These are phyloP conservation scores for Tuber calosporum DNA, from an alignment of 495 filamentous ascomycete genomes.

Conservation along the genomic window DNA sequence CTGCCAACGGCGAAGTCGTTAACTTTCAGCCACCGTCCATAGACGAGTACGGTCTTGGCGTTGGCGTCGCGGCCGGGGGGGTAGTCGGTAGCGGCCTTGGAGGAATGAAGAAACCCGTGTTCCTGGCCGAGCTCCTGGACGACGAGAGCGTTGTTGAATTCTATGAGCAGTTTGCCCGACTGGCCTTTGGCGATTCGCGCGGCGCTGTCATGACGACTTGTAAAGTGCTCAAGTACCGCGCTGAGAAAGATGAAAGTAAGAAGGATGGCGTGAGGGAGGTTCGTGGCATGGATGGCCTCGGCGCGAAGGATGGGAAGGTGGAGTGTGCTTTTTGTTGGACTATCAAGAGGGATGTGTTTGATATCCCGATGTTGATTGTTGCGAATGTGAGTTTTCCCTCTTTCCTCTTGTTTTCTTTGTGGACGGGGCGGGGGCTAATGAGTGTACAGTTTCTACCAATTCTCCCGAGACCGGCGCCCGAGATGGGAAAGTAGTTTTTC, in stretches of 20 bases:
- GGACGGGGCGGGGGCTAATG: not conserved
- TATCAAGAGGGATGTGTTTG: conserved; percentile 92
- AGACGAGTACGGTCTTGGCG: conserved; percentile 40
- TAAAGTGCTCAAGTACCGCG: conserved; percentile 77
- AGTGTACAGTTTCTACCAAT: not conserved
- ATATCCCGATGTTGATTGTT: conserved; percentile 96
- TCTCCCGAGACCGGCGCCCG: not conserved
- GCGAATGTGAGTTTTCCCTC: conserved; percentile 72
- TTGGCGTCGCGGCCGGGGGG: conserved; percentile 45
- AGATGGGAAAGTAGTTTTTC: not conserved
- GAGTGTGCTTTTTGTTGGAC: conserved; percentile 95
- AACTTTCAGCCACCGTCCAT: conserved; percentile 42
- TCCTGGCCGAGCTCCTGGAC: conserved; percentile 84
- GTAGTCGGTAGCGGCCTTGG: conserved; percentile 37
- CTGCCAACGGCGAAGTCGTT: conserved; percentile 43
- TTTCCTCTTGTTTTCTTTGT: not conserved
- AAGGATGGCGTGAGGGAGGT: conserved; percentile 33
- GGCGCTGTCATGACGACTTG: conserved; percentile 75
- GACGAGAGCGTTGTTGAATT: conserved; percentile 89
- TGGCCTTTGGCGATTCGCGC: conserved; percentile 82
- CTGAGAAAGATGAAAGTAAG: conserved; percentile 41
- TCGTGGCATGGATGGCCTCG: conserved; percentile 52
- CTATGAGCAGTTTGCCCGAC: conserved; percentile 87
- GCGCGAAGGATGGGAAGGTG: conserved; percentile 81
- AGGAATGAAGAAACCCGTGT: conserved; percentile 58